Percentiles rank a stretch among this genome's conserved stretches.
phyloP scores from a whole-genome alignment of 192 early-diverging fungal species.

The Coemansia umbellata region DNA sequence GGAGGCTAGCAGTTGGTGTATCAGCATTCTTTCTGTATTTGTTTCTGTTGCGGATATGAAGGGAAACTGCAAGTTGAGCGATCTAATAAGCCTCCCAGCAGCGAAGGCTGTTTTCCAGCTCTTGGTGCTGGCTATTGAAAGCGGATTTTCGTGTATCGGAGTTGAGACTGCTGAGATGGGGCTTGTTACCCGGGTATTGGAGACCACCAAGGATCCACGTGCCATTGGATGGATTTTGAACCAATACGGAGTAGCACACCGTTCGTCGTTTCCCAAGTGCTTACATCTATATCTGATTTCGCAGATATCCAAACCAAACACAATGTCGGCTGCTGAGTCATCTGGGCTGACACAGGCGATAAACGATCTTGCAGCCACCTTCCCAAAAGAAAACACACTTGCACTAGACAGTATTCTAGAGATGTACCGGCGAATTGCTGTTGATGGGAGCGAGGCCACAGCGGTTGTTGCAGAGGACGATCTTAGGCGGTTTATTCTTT shows the following conservation, averaged over 20 bases:
- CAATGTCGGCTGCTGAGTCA: slow-evolving; percentile 7
- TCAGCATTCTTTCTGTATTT: slow-evolving; percentile 32
- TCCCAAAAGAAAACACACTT: slow-evolving; percentile 7
- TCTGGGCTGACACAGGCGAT: slow-evolving; percentile 24
- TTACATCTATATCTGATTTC: slow-evolving; percentile 32
- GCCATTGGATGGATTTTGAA: slow-evolving; percentile 38
- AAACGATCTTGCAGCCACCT: slow-evolving; percentile 8
- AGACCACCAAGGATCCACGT: slow-evolving; percentile 21
- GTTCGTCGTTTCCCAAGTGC: slow-evolving; percentile 17
- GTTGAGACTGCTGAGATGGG: slow-evolving; percentile 16
- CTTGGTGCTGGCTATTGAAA: slow-evolving; percentile 31
- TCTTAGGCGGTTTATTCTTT: slow-evolving; percentile 32
- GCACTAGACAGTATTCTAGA: slow-evolving; percentile 19
- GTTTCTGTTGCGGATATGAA: slow-evolving; percentile 46
- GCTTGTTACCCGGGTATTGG: slow-evolving; percentile 14
- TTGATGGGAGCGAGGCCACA: neutral
- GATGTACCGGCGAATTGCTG: slow-evolving; percentile 17
- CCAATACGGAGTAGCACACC: slow-evolving; percentile 27
- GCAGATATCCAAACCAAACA: slow-evolving; percentile 3
- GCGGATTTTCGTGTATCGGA: slow-evolving; percentile 2
- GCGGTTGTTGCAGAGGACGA: slow-evolving; percentile 10
- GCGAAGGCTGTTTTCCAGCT: slow-evolving; percentile 27
- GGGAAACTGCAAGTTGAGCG: slow-evolving; percentile 25
- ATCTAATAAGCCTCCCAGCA: slow-evolving; percentile 26
- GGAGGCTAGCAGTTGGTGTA: slow-evolving; percentile 22